Evolutionary conservation across 169 alveolate genomes (phyloP).

Genomic region (Plasmodium inui): DNA sequence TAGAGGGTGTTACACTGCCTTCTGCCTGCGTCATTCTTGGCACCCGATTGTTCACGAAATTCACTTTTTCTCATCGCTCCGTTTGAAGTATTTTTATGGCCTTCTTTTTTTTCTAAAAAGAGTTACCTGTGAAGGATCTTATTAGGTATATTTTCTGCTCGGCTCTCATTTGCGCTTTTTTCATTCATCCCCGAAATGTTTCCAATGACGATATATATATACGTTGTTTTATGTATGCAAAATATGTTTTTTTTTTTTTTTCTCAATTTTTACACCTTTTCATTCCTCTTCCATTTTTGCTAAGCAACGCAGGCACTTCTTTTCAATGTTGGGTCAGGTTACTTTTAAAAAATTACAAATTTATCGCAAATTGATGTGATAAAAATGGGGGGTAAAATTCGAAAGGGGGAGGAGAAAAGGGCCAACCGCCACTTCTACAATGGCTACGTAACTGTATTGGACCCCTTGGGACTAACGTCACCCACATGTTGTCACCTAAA

Average conservation of each 20-base stretch:
- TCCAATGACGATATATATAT: background rate
- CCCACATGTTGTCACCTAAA: background rate
- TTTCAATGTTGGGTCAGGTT: background rate
- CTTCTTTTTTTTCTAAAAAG: background rate
- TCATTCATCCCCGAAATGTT: background rate
- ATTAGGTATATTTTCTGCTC: background rate
- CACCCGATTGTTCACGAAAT: background rate
- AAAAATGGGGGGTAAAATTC: background rate
- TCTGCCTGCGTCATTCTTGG: background rate
- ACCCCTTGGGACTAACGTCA: background rate
- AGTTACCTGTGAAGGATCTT: background rate
- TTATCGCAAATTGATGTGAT: background rate
- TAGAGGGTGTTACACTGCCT: background rate
- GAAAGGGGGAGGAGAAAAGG: background rate
- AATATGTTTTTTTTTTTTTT: background rate
- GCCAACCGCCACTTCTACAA: background rate
- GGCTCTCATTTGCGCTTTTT: background rate
- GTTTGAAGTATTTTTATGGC: background rate
- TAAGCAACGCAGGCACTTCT: background rate
- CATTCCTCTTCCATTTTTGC: background rate
- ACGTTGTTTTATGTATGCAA: background rate
- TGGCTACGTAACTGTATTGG: background rate
- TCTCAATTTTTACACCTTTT: background rate
- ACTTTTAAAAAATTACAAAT: background rate
- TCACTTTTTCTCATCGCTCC: background rate